Percentiles rank a stretch among this genome's conserved stretches.
Evolutionary conservation across 345 rosid species (phyloP).

Genomic region (Raphanus sativus): DNA sequence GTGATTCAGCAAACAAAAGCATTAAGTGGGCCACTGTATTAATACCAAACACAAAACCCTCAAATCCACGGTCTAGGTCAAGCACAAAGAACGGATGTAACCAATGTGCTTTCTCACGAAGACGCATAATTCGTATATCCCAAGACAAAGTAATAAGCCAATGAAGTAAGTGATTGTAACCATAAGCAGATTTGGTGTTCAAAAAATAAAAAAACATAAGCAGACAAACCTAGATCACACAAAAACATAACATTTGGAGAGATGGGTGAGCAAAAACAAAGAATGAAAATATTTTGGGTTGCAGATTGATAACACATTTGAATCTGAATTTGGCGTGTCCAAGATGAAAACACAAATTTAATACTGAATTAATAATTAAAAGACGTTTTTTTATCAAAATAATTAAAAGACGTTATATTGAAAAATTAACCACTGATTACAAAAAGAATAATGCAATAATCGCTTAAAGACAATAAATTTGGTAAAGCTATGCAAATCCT

Average conservation of each 20-base stretch:
- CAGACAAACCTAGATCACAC: neutral
- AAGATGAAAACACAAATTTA: too few species aligned
- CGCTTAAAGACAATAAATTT: too few species aligned
- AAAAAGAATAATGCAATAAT: too few species aligned
- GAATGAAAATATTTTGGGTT: slow-evolving; percentile 4
- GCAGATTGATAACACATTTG: neutral
- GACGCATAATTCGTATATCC: slow-evolving; percentile 8
- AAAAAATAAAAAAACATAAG: too few species aligned
- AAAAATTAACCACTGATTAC: too few species aligned
- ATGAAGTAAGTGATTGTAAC: slow-evolving; percentile 19
- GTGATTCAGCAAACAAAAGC: slow-evolving; percentile 17
- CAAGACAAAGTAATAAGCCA: slow-evolving; percentile 28
- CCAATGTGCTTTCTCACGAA: slow-evolving; percentile 6
- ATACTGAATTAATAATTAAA: too few species aligned
- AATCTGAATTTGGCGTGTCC: too few species aligned
- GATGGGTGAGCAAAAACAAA: neutral
- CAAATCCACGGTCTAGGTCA: slow-evolving; percentile 4
- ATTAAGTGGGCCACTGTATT: slow-evolving; percentile 5
- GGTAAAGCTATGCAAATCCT: too few species aligned
- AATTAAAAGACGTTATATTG: too few species aligned
- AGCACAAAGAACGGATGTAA: slow-evolving; percentile 18
- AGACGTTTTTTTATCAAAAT: too few species aligned
- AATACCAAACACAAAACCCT: slow-evolving; percentile 32
- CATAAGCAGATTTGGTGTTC: neutral
- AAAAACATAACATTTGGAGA: neutral